Conservation (phyloP, 352 stramenopile species). For the Sclerospora graminicola region DNA sequence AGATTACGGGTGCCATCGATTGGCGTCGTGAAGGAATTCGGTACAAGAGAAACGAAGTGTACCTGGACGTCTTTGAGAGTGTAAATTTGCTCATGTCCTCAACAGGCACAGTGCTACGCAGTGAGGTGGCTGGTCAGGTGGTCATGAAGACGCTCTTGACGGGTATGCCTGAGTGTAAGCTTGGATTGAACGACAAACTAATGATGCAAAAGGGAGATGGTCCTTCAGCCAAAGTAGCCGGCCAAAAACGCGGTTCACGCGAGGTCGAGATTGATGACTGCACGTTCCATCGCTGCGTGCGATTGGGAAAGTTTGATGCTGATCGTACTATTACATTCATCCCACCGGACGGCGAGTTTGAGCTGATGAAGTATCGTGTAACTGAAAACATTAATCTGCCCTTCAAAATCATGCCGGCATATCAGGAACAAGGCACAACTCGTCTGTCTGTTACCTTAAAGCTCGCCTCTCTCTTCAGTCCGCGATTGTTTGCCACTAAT, state of each 20-base stretch:
- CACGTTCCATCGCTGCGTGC: conserved; percentile 99
- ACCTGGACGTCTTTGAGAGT: conserved; percentile 99
- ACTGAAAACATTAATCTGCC: conserved; percentile 99
- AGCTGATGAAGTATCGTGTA: conserved; percentile 98
- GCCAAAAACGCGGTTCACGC: too few relatives aligned
- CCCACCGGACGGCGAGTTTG: conserved; percentile 98
- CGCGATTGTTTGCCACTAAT: too few relatives aligned
- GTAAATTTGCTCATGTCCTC: conserved; percentile 92
- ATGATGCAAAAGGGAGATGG: conserved; percentile 97
- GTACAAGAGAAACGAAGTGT: conserved; percentile 99
- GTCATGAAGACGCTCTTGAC: conserved; percentile 98
- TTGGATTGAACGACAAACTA: conserved; percentile 99
- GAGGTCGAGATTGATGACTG: conserved; percentile 99
- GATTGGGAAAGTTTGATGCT: conserved; percentile 98
- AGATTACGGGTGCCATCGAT: conserved; percentile 99
- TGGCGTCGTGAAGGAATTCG: conserved; percentile 99
- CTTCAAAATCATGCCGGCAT: too few relatives aligned
- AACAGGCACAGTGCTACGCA: conserved; percentile 97
- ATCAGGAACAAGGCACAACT: too few relatives aligned
- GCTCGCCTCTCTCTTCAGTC: too few relatives aligned
- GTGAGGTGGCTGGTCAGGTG: conserved; percentile 96
- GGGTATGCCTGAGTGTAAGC: conserved; percentile 99
- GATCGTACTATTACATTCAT: conserved; percentile 99
- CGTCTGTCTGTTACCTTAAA: too few relatives aligned
- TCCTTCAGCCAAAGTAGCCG: conserved; percentile 85